Evolutionary conservation across 2,329 filamentous ascomycete genomes (phyloP).

Genomic region (Drechmeria coniospora): DNA sequence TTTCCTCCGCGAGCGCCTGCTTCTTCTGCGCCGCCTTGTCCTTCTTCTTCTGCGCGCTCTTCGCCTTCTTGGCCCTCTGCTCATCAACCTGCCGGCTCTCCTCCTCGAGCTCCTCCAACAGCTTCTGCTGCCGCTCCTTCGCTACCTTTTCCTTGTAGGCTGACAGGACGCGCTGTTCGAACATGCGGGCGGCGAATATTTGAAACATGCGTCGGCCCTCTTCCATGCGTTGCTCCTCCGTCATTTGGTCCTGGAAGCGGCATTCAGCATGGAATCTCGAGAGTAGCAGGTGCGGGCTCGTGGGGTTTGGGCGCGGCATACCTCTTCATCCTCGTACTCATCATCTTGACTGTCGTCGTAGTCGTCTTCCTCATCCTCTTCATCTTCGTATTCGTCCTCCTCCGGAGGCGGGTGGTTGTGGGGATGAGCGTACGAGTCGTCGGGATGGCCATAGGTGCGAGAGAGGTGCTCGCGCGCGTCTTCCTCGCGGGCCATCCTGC

Average conservation of each 20-base stretch:
- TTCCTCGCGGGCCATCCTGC: constrained; percentile 91
- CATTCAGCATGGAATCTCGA: constrained; percentile 26
- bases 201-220: constrained; percentile 98
- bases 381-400: constrained; percentile 59
- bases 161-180: constrained; percentile 88
- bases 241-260: constrained; percentile 72
- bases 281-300: no score
- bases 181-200: constrained; percentile 98
- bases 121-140: constrained; percentile 75
- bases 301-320: constrained; percentile 24
- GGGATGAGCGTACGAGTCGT: constrained; percentile 40
- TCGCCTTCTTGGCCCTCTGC: constrained; percentile 82
- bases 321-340: constrained; percentile 69
- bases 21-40: constrained; percentile 86
- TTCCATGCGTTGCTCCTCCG: constrained; percentile 96
- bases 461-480: constrained; percentile 54
- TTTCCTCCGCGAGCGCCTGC: constrained; percentile 78
- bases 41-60: constrained; percentile 88
- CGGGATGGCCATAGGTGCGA: constrained; percentile 41
- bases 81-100: constrained; percentile 63
- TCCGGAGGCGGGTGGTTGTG: constrained; percentile 67
- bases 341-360: constrained; percentile 48
- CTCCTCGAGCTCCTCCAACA: constrained; percentile 81
- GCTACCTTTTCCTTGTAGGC: constrained; percentile 98
- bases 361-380: constrained; percentile 46